Evolutionary conservation across 2,329 filamentous ascomycete species (phyloP), one percentile per base, ranked within the genome.

Genomic region (Tolypocladium ovalisporum): DNA sequence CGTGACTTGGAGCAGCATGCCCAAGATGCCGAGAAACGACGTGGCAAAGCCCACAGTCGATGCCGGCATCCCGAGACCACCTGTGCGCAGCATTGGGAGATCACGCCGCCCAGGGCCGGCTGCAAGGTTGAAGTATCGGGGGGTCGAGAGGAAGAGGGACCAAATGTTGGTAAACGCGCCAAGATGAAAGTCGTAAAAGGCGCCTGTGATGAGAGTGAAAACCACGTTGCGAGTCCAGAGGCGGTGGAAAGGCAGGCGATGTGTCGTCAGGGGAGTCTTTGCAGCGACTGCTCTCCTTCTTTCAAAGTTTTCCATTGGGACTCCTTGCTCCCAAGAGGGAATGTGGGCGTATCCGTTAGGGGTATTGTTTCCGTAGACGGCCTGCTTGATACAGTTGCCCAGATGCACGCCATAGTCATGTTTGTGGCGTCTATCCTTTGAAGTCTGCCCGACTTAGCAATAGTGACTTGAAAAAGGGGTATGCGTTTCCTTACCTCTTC

Each of bases 111-210:
- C 66, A 1, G 67, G 61, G 0, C 71, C 70, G 1, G 69, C 60
- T 17, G 64, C 44, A 0, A 77, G 74, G 63, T 78, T 70, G 60
- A 76, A 83, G 5, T 52, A 52, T 22, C 86, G 84, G 0, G 87
- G 85, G 0, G 87, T 88, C 1, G 88, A 89, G 52, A 92, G 78
- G 70, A 92, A 91, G 54, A 90, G 79, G 59, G 89, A 88, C 75
- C 86, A 89, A 44, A 92, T 80, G 2, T 86, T 82, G 66, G 89
- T 87, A 75, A 90, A 92, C 32, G 87, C 85, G 59, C 85, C 87
- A 64, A 90, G 78, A 70, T 91, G 88, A 61, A 90, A 82, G 22
- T 84, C 82, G 53, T 90, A 79, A 58, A 90, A 78, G 63, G 86
- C 86, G 62, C 88, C 85, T 10, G 81, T 79, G 22, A 85, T 61